These are phyloP conservation scores for Hirsutella rhossiliensis DNA, from an alignment of 2,329 filamentous ascomycete genomes.

Conservation along the genomic window DNA sequence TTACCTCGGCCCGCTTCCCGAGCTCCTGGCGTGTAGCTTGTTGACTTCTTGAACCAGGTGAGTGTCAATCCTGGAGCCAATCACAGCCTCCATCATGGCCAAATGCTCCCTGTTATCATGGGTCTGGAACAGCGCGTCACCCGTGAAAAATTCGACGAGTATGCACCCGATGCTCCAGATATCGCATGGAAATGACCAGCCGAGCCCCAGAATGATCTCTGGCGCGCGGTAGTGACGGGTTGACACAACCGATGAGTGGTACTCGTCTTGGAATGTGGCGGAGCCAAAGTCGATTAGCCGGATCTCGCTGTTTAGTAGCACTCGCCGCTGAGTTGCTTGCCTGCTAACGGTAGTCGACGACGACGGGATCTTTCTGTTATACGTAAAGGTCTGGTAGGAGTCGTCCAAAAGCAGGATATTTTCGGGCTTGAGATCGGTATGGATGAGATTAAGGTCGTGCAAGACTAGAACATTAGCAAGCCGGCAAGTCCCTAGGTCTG, in stretches of 20 bases:
- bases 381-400: slow-evolving; percentile 57
- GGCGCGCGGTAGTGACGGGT: slow-evolving; percentile 59
- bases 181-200: slow-evolving; percentile 61
- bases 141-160: slow-evolving; percentile 60
- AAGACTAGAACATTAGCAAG: slow-evolving; percentile 47
- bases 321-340: slow-evolving; percentile 50
- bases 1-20: slow-evolving; percentile 51
- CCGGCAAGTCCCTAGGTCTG: background rate
- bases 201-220: slow-evolving; percentile 58
- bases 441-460: slow-evolving; percentile 93
- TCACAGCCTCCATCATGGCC: slow-evolving; percentile 65
- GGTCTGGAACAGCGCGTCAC: slow-evolving; percentile 59
- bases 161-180: slow-evolving; percentile 68
- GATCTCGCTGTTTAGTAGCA: slow-evolving; percentile 57
- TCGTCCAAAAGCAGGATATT: slow-evolving; percentile 57
- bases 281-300: slow-evolving; percentile 61
- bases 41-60: slow-evolving; percentile 38
- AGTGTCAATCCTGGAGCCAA: slow-evolving; percentile 44
- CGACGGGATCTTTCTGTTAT: slow-evolving; percentile 57
- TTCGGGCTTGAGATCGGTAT: slow-evolving; percentile 68
- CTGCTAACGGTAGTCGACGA: slow-evolving; percentile 48
- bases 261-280: slow-evolving; percentile 61
- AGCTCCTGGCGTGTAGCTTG: slow-evolving; percentile 42
- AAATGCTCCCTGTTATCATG: slow-evolving; percentile 62
- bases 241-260: slow-evolving; percentile 59